A percentile compares a stretch with the other conserved stretches of the same genome.
These are phyloP conservation scores for Sarocladium oryzae DNA, from an alignment of 2,329 filamentous ascomycete genomes.

Conservation along the genomic window DNA sequence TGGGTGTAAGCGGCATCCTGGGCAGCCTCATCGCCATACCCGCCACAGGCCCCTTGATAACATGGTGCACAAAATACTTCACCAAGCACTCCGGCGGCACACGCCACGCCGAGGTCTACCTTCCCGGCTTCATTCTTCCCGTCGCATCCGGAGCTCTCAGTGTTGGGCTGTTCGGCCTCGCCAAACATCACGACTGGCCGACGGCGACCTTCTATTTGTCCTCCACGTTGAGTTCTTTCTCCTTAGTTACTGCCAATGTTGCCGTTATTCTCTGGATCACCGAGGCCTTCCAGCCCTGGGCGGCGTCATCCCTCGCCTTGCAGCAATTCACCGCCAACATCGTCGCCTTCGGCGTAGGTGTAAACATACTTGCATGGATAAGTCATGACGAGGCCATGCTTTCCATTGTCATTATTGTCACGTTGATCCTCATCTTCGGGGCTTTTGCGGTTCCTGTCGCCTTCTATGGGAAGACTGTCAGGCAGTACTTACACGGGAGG, in stretches of 20 bases:
- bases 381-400: not conserved
- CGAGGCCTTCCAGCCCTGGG: not conserved
- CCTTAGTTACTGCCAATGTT: not conserved
- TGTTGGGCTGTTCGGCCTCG: not conserved
- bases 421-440: not conserved
- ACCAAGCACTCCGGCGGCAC: not conserved
- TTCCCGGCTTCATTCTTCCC: not conserved
- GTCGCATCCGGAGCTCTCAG: not conserved
- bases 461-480: not conserved
- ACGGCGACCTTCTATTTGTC: not conserved
- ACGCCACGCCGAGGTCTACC: not conserved
- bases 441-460: not conserved
- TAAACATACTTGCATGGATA: not conserved
- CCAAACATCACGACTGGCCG: not conserved
- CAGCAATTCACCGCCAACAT: not conserved
- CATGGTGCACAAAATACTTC: not conserved
- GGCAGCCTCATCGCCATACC: not conserved
- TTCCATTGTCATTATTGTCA: not conserved
- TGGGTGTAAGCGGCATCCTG: not conserved
- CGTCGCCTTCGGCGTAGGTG: not conserved
- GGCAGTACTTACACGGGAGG: not conserved
- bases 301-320: not conserved
- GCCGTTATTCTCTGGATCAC: not conserved
- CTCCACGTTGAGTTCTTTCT: not conserved
- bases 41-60: not conserved